phyloP scores from a whole-genome alignment of 306 rosid species.

The Fragaria nilgerrensis region DNA sequence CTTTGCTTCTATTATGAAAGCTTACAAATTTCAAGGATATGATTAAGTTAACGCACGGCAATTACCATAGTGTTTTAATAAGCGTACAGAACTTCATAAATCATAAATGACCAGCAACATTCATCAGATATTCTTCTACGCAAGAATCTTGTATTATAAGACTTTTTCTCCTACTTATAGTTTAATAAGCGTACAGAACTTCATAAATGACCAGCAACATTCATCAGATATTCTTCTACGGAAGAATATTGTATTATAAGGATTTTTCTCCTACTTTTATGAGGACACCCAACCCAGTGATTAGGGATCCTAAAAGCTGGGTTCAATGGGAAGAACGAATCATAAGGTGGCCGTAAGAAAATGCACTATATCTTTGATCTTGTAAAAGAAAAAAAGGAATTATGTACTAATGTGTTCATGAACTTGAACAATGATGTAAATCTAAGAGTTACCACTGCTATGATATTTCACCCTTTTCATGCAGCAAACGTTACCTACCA shows the following conservation, averaged over 20 bases:
- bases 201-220: neutral
- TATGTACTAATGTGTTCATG: neutral
- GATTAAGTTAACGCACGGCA: neutral
- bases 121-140: neutral
- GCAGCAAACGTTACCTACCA: neutral
- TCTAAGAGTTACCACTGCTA: neutral
- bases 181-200: neutral
- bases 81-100: neutral
- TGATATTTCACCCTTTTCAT: neutral
- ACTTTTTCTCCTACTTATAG: neutral
- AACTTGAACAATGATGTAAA: neutral
- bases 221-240: neutral
- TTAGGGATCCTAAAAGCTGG: neutral
- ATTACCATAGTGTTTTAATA: neutral
- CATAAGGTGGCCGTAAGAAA: neutral
- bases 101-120: neutral
- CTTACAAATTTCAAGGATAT: neutral
- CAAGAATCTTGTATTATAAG: neutral
- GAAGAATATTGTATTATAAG: neutral
- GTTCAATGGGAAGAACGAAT: neutral
- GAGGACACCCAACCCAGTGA: neutral
- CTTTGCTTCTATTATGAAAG: neutral
- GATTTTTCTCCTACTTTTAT: neutral
- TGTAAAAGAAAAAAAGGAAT: neutral
- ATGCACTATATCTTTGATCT: neutral